phyloP scores from a whole-genome alignment of 805 yeast genomes.

The Teunomyces gatunensis region DNA sequence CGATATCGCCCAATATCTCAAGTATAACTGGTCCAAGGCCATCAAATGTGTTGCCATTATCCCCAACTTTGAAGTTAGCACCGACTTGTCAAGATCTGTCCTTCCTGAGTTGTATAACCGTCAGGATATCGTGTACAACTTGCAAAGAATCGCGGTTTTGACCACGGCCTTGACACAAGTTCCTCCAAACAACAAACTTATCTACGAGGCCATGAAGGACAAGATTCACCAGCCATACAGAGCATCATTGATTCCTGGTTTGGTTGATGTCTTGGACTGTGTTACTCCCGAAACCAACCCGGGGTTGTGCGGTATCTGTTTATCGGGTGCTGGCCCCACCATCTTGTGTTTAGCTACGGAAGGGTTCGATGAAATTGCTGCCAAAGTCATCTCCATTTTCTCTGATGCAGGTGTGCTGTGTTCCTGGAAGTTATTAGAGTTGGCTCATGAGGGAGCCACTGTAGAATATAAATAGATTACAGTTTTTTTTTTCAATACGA shows the following conservation, averaged over 20 bases:
- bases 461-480: conserved; percentile 28
- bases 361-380: conserved; percentile 80
- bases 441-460: conserved; percentile 85
- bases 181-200: conserved; percentile 77
- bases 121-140: conserved; percentile 83
- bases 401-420: conserved; percentile 65
- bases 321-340: conserved; percentile 98
- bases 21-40: conserved; percentile 76
- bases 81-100: conserved; percentile 88
- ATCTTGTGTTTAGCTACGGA: conserved; percentile 89
- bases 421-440: conserved; percentile 78
- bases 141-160: conserved; percentile 88
- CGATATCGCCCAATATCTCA: conserved; percentile 84
- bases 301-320: conserved; percentile 89
- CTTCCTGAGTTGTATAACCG: conserved; percentile 77
- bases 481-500: background rate
- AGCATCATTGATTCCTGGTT: conserved; percentile 86
- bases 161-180: conserved; percentile 88
- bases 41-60: conserved; percentile 88
- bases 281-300: conserved; percentile 80
- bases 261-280: conserved; percentile 71
- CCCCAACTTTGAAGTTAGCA: conserved; percentile 91
- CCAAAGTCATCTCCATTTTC: conserved; percentile 69
- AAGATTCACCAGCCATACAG: conserved; percentile 97
- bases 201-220: conserved; percentile 95